Percentiles rank a stretch among this genome's conserved stretches.
phyloP scores from a whole-genome alignment of 2,329 filamentous ascomycete genomes.

The Colletotrichum orbiculare region DNA sequence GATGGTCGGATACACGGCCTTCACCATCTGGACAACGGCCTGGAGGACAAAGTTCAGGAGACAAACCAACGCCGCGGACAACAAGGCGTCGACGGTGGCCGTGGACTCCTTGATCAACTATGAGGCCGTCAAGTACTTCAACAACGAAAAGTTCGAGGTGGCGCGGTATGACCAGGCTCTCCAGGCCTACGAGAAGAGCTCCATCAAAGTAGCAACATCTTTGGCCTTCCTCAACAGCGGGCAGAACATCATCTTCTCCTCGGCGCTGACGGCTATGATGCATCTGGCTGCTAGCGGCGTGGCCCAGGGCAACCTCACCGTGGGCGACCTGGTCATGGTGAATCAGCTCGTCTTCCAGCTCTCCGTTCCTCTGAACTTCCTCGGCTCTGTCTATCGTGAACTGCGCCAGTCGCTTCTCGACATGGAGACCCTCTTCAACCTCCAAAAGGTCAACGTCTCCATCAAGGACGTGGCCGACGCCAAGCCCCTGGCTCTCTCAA shows the following conservation, averaged over 20 bases:
- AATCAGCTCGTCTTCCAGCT: slow-evolving; percentile 99
- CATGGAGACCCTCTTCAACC: slow-evolving; percentile 98
- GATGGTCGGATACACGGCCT: slow-evolving; percentile 95
- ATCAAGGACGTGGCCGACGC: slow-evolving; percentile 84
- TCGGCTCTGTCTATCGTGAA: slow-evolving; percentile 98
- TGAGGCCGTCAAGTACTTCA: slow-evolving; percentile 99
- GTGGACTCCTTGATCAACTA: slow-evolving; percentile 99
- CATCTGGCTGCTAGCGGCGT: slow-evolving; percentile 94
- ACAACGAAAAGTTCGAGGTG: slow-evolving; percentile 97
- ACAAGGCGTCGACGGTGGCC: slow-evolving; percentile 92
- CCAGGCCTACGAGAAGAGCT: slow-evolving; percentile 88
- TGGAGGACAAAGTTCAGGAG: slow-evolving; percentile 98
- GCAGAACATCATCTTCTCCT: slow-evolving; percentile 97
- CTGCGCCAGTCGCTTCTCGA: slow-evolving; percentile 93
- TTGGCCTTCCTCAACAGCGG: slow-evolving; percentile 92
- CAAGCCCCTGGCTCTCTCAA: slow-evolving; percentile 75
- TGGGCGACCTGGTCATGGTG: slow-evolving; percentile 97
- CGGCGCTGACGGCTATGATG: slow-evolving; percentile 96
- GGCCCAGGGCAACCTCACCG: slow-evolving; percentile 81
- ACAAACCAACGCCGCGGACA: slow-evolving; percentile 95
- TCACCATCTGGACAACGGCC: slow-evolving; percentile 94
- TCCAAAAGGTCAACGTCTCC: slow-evolving; percentile 94
- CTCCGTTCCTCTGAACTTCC: slow-evolving; percentile 94
- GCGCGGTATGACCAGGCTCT: slow-evolving; percentile 89
- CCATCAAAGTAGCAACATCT: slow-evolving; percentile 96